Base-by-base conservation (phyloP, 495 filamentous ascomycete species). In the Elasticomyces elasticus region DNA sequence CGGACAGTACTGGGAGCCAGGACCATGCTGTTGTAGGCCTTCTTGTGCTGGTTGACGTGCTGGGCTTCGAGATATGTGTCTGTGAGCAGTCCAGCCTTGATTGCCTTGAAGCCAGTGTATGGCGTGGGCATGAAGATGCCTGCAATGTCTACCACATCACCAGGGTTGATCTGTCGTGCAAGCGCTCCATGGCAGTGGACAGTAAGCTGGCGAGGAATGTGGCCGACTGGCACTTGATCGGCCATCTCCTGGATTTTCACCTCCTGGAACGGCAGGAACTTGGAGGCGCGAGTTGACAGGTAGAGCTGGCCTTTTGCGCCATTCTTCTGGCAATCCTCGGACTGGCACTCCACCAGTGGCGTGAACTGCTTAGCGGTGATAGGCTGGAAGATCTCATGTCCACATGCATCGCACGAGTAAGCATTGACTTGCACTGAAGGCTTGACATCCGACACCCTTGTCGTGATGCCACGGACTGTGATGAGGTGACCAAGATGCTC, bases 171-270 rank as follows among this genome's bases (percentile, higher is more conserved):
- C 55, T 86, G 79, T 19, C 92, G 76, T 17, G 88, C 88, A 22
- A 91, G 76, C 56, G 76, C 83, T 50, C 94, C 94, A 63, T 94
- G 84, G 67, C 89, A 95, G 62, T 94, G 81, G 15, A 98, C 69
- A 1, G 91, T 96, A 45, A 98, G 71, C 38, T 84, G 85, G 44
- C 92, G 81, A 20, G 92, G 92, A 55, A 98, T 97, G 66, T 98
- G 92, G 25, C 92, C 92, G 55, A 98, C 91, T 9, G 92, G 92
- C 1, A 98, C 92, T 66, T 98, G 92, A 61, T 97, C 92, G 25
- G 92, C 90, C 78, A 97, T 85, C 69, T 98, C 92, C 72, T 98
- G 94, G 60, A 98, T 87, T 72, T 96, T 96, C 64, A 97, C 83
- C 69, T 98, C 92, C 69, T 98, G 92, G 78, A 97, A 98, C 3